Percentiles rank a stretch among this genome's conserved stretches.
Conservation (phyloP, 2,329 filamentous ascomycete species). For the Aschersonia sp. region DNA sequence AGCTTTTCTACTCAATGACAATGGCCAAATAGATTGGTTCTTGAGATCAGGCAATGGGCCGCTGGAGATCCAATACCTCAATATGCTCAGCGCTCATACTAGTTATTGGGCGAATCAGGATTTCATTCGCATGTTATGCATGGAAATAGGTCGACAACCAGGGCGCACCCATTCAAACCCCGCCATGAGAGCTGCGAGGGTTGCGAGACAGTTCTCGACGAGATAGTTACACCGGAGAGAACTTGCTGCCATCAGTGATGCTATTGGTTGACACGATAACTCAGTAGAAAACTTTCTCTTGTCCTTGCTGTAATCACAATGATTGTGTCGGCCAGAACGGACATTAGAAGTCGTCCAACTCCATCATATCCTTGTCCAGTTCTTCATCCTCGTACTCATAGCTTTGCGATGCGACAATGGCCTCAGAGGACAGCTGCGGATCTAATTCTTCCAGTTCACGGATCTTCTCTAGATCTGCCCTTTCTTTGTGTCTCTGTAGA, state of each 20-base stretch:
- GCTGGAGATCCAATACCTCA: constrained; percentile 88
- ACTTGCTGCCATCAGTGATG: no score
- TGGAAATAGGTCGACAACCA: constrained; percentile 66
- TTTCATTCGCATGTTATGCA: constrained; percentile 78
- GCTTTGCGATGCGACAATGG: constrained; percentile 15
- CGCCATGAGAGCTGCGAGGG: constrained; percentile 44
- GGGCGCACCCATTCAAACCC: constrained; percentile 48
- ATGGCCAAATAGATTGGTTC: constrained; percentile 89
- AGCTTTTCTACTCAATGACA: constrained; percentile 81
- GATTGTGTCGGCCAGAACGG: neutral
- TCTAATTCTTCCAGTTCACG: constrained; percentile 38
- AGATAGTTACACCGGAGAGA: neutral
- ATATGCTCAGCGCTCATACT: constrained; percentile 91
- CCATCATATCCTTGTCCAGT: constrained; percentile 41
- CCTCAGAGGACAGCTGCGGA: constrained; percentile 11
- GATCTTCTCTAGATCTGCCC: constrained; percentile 55
- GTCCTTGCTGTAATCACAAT: neutral
- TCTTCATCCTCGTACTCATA: constrained; percentile 39
- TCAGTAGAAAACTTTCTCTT: neutral
- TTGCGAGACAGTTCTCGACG: constrained; percentile 21
- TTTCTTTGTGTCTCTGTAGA: constrained; percentile 63
- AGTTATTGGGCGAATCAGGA: constrained; percentile 85
- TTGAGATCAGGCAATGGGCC: constrained; percentile 73
- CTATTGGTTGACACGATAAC: no score
- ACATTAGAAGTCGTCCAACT: constrained; percentile 23